Percentiles rank a stretch among this genome's conserved stretches.
phyloP scores from a whole-genome alignment of 305 asterid species.

The Coffea humblotiana region DNA sequence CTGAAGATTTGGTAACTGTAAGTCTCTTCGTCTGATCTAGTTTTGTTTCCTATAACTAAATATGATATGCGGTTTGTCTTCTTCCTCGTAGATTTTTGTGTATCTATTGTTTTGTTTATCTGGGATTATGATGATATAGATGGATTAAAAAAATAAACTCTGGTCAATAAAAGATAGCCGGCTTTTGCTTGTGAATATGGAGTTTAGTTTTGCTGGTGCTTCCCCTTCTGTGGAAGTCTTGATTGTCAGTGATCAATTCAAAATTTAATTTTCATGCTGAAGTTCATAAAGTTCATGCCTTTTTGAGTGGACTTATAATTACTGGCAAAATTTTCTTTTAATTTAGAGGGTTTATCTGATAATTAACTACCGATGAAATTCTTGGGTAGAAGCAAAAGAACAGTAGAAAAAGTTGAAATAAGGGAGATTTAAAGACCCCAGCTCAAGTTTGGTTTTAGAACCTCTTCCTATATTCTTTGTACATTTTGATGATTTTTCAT shows the following conservation, averaged over 20 bases:
- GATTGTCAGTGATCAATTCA: background rate
- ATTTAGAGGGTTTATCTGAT: background rate
- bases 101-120: background rate
- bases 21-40: conserved; percentile 25
- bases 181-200: background rate
- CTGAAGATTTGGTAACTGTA: conserved; percentile 17
- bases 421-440: background rate
- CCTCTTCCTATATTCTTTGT: background rate
- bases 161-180: background rate
- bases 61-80: background rate
- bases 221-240: background rate
- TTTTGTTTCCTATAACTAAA: conserved; percentile 4
- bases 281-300: background rate
- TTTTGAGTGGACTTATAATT: background rate
- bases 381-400: background rate
- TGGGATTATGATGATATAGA: conserved; percentile 8
- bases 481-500: background rate
- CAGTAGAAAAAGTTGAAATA: background rate
- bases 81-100: background rate
- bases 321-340: too few species aligned
- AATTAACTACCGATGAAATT: background rate
- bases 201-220: background rate
- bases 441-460: background rate
- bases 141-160: background rate
- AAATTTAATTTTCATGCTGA: background rate